A percentile compares a stretch with the other conserved stretches of the same genome.
Evolutionary conservation across 352 stramenopile genomes (phyloP).

Genomic region (Pythium dissimile): DNA sequence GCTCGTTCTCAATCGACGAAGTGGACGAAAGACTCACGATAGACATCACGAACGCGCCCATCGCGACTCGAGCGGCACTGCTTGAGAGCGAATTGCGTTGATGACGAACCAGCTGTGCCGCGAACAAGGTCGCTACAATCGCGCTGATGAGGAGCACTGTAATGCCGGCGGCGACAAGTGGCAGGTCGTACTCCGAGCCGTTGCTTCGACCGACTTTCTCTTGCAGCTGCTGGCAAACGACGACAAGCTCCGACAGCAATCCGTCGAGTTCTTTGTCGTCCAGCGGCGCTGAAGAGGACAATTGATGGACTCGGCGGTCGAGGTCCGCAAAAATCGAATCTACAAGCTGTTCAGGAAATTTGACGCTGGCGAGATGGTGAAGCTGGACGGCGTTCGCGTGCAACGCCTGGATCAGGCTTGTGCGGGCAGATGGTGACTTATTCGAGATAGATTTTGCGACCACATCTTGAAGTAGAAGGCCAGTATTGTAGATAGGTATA

Average conservation of each 20-base stretch:
- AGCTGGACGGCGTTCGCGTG: conserved; percentile 67
- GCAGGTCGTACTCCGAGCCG: conserved; percentile 70
- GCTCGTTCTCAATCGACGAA: conserved; percentile 89
- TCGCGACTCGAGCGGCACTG: background rate
- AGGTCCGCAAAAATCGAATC: conserved; percentile 29
- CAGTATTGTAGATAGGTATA: conserved; percentile 67
- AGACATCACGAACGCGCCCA: conserved; percentile 31
- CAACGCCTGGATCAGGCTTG: conserved; percentile 21
- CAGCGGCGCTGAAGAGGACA: background rate
- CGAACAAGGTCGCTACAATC: conserved; percentile 1
- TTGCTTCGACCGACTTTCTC: conserved; percentile 52
- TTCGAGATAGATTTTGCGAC: background rate
- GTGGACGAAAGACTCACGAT: conserved; percentile 70
- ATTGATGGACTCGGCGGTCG: background rate
- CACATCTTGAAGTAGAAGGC: conserved; percentile 54
- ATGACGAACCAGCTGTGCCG: background rate
- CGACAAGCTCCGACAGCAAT: conserved; percentile 10
- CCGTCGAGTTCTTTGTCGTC: background rate
- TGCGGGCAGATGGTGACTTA: background rate
- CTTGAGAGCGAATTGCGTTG: background rate
- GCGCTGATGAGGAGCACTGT: conserved; percentile 32
- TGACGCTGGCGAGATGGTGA: conserved; percentile 38
- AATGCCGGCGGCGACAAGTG: conserved; percentile 36
- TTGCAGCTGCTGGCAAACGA: conserved; percentile 46
- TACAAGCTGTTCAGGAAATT: conserved; percentile 31